Base-by-base conservation (phyloP, 805 yeast genomes). In the Lipomyces yamadae region DNA sequence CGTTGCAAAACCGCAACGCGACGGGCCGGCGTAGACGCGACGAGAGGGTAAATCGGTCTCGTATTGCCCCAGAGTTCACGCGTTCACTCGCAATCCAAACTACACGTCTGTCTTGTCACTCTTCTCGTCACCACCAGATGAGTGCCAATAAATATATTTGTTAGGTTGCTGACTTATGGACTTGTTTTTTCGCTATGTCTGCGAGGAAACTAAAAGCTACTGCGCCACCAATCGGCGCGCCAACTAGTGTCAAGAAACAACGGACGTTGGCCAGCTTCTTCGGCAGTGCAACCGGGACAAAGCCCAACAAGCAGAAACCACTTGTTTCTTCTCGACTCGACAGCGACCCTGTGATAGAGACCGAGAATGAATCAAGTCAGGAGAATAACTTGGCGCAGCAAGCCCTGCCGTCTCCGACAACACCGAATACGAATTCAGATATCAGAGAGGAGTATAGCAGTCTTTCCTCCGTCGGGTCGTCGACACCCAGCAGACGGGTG, bases 191-290 rank as follows among this genome's bases (percentile, higher is more conserved):
- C 18, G 8, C 48, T 42, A 42, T 42, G 48, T 42, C 48, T 6
- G 29, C 48, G 7, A 42, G 10, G 48, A 42, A n/a, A 42, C 7
- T 42, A 42, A 42, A 42, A 3, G 48, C 48, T 42, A 7, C 48
- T 15, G 48, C 24, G 8, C 48, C 48, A n/a, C 48, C 48, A 42
- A 24, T 42, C 18, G 34, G 34, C 34, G n/a, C 55, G 30, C 55
- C 24, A 32, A 29, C 55, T 11, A 52, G 55, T 13, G 62, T 24
- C 37, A 68, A 68, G 62, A 66, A 68, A 64, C 71, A 68, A 37
- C 62, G 64, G 39, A 68, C 71, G 48, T 48, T 68, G 18, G 67
- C 70, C 4, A 66, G 70, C 53, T 68, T 68, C 57, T 66, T 68
- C 37, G 67, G 67, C 30, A 33, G 52, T 58, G 56, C 61, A 2